These are phyloP conservation scores for Lagenidium giganteum DNA, from an alignment of 352 stramenopile species.

Conservation along the genomic window DNA sequence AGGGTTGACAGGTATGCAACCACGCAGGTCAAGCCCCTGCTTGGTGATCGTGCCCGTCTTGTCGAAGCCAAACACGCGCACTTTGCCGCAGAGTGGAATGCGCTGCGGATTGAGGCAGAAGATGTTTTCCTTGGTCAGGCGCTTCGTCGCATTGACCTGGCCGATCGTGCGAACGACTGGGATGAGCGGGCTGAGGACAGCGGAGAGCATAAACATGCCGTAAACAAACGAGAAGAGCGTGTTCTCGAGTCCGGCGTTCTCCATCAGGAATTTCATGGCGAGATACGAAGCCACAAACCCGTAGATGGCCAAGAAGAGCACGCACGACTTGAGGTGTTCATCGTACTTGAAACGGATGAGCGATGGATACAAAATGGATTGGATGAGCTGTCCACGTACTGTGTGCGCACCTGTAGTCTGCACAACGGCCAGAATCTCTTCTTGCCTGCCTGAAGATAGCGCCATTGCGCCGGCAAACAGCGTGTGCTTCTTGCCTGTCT, in stretches of 20 bases:
- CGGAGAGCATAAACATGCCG: constrained; percentile 70
- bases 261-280: constrained; percentile 61
- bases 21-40: constrained; percentile 78
- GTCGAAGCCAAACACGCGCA: constrained; percentile 86
- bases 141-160: constrained; percentile 75
- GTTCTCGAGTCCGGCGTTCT: constrained; percentile 55
- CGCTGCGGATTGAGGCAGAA: constrained; percentile 74
- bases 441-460: constrained; percentile 48
- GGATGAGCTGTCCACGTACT: constrained; percentile 71
- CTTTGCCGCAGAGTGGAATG: constrained; percentile 84
- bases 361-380: constrained; percentile 76
- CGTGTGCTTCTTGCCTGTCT: constrained; percentile 75
- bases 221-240: constrained; percentile 59
- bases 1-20: constrained; percentile 31
- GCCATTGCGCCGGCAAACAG: constrained; percentile 79
- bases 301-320: constrained; percentile 70
- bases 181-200: constrained; percentile 73
- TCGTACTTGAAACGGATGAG: constrained; percentile 89
- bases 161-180: constrained; percentile 82
- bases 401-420: constrained; percentile 77
- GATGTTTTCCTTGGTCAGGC: constrained; percentile 63
- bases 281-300: constrained; percentile 60
- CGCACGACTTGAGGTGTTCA: constrained; percentile 74
- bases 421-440: constrained; percentile 70
- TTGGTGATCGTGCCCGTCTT: constrained; percentile 90